phyloP scores from a whole-genome alignment of 2,329 filamentous ascomycete genomes.

The Beauveria sp. region DNA sequence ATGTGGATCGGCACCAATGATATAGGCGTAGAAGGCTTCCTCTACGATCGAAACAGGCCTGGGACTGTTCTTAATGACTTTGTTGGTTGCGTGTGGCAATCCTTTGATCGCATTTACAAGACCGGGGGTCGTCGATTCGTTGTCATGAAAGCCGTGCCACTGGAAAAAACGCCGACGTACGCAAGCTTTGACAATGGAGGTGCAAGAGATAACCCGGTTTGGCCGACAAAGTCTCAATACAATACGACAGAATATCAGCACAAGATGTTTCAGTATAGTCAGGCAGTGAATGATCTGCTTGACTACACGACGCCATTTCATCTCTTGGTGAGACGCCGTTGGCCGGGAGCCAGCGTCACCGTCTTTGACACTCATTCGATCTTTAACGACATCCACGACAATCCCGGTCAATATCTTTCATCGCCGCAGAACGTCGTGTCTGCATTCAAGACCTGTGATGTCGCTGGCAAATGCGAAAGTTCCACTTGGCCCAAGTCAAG shows the following conservation, averaged over 20 bases:
- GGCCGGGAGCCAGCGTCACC: constrained; percentile 53
- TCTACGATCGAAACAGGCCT: constrained; percentile 54
- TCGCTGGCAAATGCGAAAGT: constrained; percentile 27
- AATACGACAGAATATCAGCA: constrained; percentile 39
- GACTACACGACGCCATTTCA: constrained; percentile 43
- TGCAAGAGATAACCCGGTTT: constrained; percentile 34
- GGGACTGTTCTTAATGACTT: constrained; percentile 57
- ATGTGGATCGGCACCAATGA: constrained; percentile 83
- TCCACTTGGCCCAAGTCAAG: constrained; percentile 41
- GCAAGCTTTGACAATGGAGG: constrained; percentile 30
- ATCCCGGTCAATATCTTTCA: constrained; percentile 54
- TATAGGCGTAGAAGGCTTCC: constrained; percentile 56
- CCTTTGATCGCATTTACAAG: constrained; percentile 54
- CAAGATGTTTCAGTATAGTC: constrained; percentile 40
- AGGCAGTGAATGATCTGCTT: constrained; percentile 40
- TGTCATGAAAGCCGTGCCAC: constrained; percentile 59
- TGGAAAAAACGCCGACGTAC: constrained; percentile 63
- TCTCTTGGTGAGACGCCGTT: constrained; percentile 34
- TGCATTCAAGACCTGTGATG: constrained; percentile 46
- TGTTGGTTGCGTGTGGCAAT: constrained; percentile 57
- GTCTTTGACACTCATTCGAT: constrained; percentile 61
- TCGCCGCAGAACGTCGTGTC: constrained; percentile 55
- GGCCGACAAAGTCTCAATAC: constrained; percentile 36
- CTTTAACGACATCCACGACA: constrained; percentile 55
- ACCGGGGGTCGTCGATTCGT: constrained; percentile 64